Base-by-base conservation (phyloP, 306 rosid genomes). In the Ormosia semicastrata region DNA sequence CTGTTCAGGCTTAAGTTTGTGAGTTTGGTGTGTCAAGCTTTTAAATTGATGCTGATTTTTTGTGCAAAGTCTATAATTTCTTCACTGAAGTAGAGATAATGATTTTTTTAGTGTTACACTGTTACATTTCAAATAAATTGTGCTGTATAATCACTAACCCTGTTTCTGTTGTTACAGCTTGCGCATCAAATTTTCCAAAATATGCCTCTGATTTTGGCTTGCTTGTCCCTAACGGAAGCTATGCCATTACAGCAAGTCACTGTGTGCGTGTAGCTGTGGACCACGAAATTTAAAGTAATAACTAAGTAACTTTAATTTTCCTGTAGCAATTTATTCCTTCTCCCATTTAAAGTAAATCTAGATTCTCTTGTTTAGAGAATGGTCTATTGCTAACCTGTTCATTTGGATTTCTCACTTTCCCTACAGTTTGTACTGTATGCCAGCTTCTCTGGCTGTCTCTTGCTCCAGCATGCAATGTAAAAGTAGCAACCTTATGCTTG, bases 401-500 rank as follows among this genome's bases (percentile, higher is more conserved):
- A 12, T 81, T 43, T 82, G 80, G 83, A 52, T 70, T 81, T 71
- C 3, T 64, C 12, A n/a, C 33, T 65, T 49, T 58, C 64, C 46
- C 13, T 56, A 44, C 93, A 95, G 99, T 68, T 85, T 95, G 93
- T 91, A 93, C 80, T 95, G 99, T 87, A 92, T 88, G 96, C 98
- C 99, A 11, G 95, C 99, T 69, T 90, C 99, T 36, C 72, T 95
- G 47, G 95, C 98, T 3, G 99, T 89, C 85, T 93, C 98, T 60
- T 95, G 99, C 89, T 91, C 99, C 12, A 95, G 98, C 88, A 95
- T 93, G 99, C 98, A 95, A 84, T 95, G 99, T 65, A 89, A 71
- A 81, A 85, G 54, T 80, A 95, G 97, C 88, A 91, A 92, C 66
- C 97, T 95, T 64, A 93, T 93, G 90, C 88, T 95, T 1, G 99